phyloP scores from a whole-genome alignment of 805 yeast species.

The Komagataella pseudopastoris region DNA sequence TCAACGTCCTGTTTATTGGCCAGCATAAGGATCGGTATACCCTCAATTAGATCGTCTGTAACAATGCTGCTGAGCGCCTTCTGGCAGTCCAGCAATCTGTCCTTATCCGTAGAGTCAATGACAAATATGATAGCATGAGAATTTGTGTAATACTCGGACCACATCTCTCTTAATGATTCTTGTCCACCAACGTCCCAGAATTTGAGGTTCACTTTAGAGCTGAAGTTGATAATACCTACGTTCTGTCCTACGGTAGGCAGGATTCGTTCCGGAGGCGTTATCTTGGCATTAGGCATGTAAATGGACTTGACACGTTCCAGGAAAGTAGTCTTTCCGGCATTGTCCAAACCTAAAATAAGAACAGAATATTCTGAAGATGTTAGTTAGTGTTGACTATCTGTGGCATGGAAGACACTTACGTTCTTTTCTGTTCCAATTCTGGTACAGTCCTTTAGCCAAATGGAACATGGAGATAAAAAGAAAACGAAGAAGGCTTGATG shows the following conservation, averaged over 20 bases:
- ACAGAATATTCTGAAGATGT: constrained; percentile 44
- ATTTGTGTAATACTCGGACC: constrained; percentile 76
- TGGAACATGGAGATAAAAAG: constrained; percentile 40
- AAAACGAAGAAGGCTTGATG: not conserved
- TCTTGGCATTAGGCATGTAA: constrained; percentile 32
- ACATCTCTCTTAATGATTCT: constrained; percentile 64
- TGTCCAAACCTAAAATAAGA: constrained; percentile 80
- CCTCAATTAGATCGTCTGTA: constrained; percentile 47
- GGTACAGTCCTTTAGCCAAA: constrained; percentile 46
- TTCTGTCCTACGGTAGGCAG: constrained; percentile 95
- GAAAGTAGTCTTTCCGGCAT: constrained; percentile 89
- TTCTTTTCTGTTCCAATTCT: constrained; percentile 42
- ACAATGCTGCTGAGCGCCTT: constrained; percentile 47
- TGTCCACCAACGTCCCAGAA: constrained; percentile 98
- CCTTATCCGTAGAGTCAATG: constrained; percentile 82
- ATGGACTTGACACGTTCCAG: constrained; percentile 50
- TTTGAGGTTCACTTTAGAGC: constrained; percentile 38
- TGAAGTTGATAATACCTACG: constrained; percentile 32
- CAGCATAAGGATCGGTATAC: constrained; percentile 84
- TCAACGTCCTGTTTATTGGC: constrained; percentile 88
- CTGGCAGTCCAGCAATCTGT: constrained; percentile 71
- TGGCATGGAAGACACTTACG: constrained; percentile 15
- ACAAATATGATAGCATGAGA: constrained; percentile 90
- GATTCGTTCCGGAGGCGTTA: constrained; percentile 43
- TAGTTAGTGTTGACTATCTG: not conserved